Conservation (phyloP, 2,329 filamentous ascomycete species). For the Claviceps pusilla region DNA sequence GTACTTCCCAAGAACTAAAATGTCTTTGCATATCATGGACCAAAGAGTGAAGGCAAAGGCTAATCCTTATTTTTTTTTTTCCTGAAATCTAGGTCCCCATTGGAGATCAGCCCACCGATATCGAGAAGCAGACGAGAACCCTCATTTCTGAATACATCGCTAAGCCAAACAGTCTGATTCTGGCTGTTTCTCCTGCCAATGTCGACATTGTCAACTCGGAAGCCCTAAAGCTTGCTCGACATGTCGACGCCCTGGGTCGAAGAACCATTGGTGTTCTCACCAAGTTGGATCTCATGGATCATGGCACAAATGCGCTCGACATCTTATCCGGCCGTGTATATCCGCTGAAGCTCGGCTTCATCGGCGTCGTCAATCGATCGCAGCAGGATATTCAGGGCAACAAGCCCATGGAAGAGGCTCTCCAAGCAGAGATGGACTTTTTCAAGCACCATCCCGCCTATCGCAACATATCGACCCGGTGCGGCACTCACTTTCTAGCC, state of each 20-base stretch:
- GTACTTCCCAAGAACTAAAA: constrained; percentile 6
- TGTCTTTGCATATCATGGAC: neutral
- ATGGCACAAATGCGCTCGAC: constrained; percentile 92
- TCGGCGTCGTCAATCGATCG: constrained; percentile 93
- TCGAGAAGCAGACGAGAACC: constrained; percentile 95
- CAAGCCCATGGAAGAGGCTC: constrained; percentile 84
- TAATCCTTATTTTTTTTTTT: neutral
- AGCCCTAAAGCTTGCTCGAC: constrained; percentile 84
- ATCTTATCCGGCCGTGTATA: constrained; percentile 96
- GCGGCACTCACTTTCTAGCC: constrained; percentile 85
- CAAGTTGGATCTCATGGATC: constrained; percentile 96
- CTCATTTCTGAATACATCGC: constrained; percentile 97
- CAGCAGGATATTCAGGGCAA: constrained; percentile 95
- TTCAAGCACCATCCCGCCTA: constrained; percentile 96
- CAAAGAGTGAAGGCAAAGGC: neutral
- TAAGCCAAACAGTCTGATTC: constrained; percentile 95
- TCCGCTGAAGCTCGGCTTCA: constrained; percentile 90
- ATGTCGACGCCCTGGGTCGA: constrained; percentile 88
- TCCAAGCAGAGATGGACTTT: constrained; percentile 82
- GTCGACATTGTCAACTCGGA: constrained; percentile 98
- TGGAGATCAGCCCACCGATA: constrained; percentile 91
- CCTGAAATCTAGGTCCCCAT: constrained; percentile 58
- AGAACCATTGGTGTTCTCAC: constrained; percentile 94
- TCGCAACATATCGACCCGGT: constrained; percentile 83
- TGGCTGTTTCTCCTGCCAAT: constrained; percentile 93